Conservation (phyloP, 2,329 filamentous ascomycete genomes). For the Ophiocordyceps sinensis region DNA sequence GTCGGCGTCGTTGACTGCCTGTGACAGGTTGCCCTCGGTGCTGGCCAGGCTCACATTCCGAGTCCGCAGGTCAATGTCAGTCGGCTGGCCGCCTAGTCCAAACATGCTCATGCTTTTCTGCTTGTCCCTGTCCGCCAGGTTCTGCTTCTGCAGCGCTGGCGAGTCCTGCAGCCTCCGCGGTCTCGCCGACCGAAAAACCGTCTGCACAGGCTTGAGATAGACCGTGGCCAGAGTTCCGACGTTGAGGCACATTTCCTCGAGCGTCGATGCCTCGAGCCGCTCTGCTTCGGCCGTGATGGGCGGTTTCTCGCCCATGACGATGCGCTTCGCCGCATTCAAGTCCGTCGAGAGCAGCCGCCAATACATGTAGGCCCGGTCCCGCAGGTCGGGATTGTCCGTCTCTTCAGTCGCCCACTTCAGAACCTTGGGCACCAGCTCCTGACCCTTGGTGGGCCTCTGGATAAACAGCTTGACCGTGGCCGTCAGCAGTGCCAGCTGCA, state of each 20-base stretch:
- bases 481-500: constrained; percentile 85
- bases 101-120: constrained; percentile 48
- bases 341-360: constrained; percentile 93
- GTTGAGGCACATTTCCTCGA: constrained; percentile 95
- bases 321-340: constrained; percentile 67
- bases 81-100: constrained; percentile 35
- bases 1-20: constrained; percentile 73
- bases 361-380: constrained; percentile 97
- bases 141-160: constrained; percentile 68
- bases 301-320: constrained; percentile 97
- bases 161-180: constrained; percentile 67
- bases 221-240: constrained; percentile 94
- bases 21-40: constrained; percentile 38
- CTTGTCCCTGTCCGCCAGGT: constrained; percentile 36
- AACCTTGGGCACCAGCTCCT: constrained; percentile 84
- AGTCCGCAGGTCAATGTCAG: constrained; percentile 32
- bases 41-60: constrained; percentile 12
- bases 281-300: constrained; percentile 93
- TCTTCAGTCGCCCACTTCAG: constrained; percentile 98
- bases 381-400: constrained; percentile 94
- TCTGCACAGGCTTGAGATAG: constrained; percentile 94
- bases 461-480: constrained; percentile 98
- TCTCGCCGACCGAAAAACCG: constrained; percentile 83
- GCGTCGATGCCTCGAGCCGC: constrained; percentile 74
- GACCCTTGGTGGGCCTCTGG: constrained; percentile 85